Conservation (phyloP, 73 alveolate species). For the Uronychia setigera region DNA sequence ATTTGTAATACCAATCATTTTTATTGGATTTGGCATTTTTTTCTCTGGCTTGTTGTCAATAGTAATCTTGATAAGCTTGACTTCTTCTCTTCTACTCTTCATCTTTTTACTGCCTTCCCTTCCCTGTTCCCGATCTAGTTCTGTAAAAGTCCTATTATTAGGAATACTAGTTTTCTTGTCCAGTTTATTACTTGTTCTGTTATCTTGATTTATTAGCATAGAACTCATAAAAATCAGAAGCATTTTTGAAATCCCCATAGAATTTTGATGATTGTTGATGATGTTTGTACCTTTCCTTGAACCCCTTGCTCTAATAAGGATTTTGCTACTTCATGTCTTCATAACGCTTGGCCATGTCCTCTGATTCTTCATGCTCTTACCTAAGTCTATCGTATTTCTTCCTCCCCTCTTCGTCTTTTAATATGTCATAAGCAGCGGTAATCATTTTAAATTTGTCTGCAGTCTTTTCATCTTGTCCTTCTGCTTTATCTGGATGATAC, state of each 20-base stretch:
- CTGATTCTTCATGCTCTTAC: neutral
- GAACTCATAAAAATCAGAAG: neutral
- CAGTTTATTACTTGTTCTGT: neutral
- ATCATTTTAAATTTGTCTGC: slow-evolving; percentile 60
- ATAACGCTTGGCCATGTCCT: neutral
- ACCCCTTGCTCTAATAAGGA: too few species aligned
- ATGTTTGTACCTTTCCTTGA: too few species aligned
- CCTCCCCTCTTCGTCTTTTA: slow-evolving; percentile 27
- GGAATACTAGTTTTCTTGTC: neutral
- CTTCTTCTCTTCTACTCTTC: neutral
- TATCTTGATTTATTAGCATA: neutral
- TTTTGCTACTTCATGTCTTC: neutral
- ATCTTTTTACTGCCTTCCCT: neutral
- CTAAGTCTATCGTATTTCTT: slow-evolving; percentile 29
- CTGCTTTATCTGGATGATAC: slow-evolving; percentile 81
- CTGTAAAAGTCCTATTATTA: neutral
- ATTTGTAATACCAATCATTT: too few species aligned
- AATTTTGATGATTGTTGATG: neutral
- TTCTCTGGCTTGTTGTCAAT: neutral
- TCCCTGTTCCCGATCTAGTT: neutral
- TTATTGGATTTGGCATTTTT: too few species aligned
- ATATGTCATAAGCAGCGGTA: slow-evolving; percentile 54
- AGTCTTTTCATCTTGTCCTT: slow-evolving; percentile 13
- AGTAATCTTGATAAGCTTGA: neutral
- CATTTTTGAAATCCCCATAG: neutral